Percentiles rank a stretch among this genome's conserved stretches.
These are phyloP conservation scores for Fragaria nilgerrensis DNA, from an alignment of 306 rosid genomes.

Conservation along the genomic window DNA sequence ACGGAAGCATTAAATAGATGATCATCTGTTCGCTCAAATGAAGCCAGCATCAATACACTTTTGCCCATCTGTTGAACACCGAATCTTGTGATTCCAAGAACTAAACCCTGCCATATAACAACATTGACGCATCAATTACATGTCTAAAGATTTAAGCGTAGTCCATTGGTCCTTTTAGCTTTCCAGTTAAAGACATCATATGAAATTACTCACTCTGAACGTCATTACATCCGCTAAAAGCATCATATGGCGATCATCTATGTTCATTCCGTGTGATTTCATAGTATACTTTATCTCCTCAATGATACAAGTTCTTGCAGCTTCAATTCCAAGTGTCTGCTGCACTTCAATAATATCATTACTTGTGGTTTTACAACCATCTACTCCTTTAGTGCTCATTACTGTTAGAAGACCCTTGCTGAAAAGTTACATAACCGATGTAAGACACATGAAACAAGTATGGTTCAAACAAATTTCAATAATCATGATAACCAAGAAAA, in stretches of 20 bases:
- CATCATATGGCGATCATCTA: conserved; percentile 92
- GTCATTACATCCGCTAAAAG: conserved; percentile 97
- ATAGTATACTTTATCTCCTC: conserved; percentile 73
- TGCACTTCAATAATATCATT: conserved; percentile 80
- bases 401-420: conserved; percentile 76
- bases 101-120: conserved; percentile 59
- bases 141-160: conserved; percentile 11
- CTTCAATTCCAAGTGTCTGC: conserved; percentile 82
- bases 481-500: not conserved
- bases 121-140: conserved; percentile 5
- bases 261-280: conserved; percentile 80
- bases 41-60: conserved; percentile 87
- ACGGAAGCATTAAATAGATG: conserved; percentile 70
- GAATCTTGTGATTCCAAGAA: conserved; percentile 91
- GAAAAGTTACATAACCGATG: conserved; percentile 12
- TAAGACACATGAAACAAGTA: conserved; percentile 5
- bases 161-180: not conserved
- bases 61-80: conserved; percentile 92
- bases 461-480: not conserved
- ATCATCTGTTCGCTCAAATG: conserved; percentile 86
- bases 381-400: conserved; percentile 81
- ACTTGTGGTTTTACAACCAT: conserved; percentile 63
- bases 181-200: not conserved
- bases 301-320: conserved; percentile 78
- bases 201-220: conserved; percentile 49